phyloP scores from a whole-genome alignment of 2,329 filamentous ascomycete species.

The Microthyrium microscopicum region DNA sequence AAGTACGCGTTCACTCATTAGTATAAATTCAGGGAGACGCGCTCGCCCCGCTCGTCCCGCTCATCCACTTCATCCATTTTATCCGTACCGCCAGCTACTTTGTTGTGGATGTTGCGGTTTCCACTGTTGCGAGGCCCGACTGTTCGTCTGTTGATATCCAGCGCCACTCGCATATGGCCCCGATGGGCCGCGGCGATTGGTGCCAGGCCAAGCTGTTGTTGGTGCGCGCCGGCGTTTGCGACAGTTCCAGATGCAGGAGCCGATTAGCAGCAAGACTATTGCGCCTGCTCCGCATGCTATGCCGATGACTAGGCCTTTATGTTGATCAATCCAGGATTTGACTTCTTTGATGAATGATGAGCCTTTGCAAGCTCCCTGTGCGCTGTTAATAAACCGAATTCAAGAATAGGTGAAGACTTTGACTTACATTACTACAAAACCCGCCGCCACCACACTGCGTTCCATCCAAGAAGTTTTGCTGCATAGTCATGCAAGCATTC shows the following conservation, averaged over 20 bases:
- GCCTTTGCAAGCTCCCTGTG: conserved; percentile 55
- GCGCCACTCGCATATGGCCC: not conserved
- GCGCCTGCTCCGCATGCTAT: conserved; percentile 55
- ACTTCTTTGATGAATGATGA: conserved; percentile 54
- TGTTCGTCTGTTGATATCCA: not conserved
- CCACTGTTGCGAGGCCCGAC: too few species aligned
- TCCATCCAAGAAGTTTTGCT: conserved; percentile 88
- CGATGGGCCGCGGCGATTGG: not conserved
- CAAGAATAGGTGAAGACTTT: not conserved
- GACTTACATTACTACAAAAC: conserved; percentile 49
- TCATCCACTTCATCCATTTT: too few species aligned
- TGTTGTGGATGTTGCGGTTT: too few species aligned
- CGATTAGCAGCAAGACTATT: conserved; percentile 51
- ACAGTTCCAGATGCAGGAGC: conserved; percentile 51
- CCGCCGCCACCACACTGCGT: conserved; percentile 72
- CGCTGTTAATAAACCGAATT: conserved; percentile 1
- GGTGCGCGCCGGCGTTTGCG: conserved; percentile 33
- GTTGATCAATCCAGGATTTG: conserved; percentile 54
- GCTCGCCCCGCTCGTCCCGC: too few species aligned
- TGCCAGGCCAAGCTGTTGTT: conserved; percentile 9
- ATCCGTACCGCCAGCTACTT: too few species aligned
- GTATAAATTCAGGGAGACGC: too few species aligned
- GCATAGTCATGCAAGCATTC: conserved; percentile 55
- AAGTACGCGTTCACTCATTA: too few species aligned
- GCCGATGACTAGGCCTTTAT: conserved; percentile 72